phyloP scores from a whole-genome alignment of 2,329 filamentous ascomycete species.

The Calonectria montana region DNA sequence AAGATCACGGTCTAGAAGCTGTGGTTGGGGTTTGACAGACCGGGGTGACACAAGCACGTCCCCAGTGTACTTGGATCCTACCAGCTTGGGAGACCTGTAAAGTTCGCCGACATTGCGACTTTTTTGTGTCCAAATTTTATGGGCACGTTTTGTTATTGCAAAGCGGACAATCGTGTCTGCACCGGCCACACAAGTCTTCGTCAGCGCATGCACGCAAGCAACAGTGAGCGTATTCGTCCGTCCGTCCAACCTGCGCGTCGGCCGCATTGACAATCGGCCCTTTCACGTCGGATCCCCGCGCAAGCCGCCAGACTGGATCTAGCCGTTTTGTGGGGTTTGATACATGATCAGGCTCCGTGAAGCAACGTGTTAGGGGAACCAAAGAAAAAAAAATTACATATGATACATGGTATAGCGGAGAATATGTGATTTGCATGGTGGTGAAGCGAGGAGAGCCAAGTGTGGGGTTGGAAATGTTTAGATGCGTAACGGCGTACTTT shows the following conservation, averaged over 20 bases:
- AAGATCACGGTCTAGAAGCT: not conserved
- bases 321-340: slow-evolving; percentile 17
- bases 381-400: not conserved
- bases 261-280: slow-evolving; percentile 23
- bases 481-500: too few species aligned
- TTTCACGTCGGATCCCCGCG: slow-evolving; percentile 14
- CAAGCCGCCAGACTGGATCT: not conserved
- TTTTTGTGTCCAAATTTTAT: not conserved
- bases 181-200: not conserved
- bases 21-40: slow-evolving; percentile 3
- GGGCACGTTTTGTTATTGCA: not conserved
- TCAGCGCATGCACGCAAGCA: not conserved
- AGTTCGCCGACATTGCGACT: slow-evolving; percentile 1
- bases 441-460: not conserved
- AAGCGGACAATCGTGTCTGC: not conserved
- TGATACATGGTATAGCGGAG: not conserved
- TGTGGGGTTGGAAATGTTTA: not conserved
- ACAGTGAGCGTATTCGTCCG: not conserved
- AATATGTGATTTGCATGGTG: not conserved
- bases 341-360: slow-evolving; percentile 1
- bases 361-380: not conserved
- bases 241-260: not conserved
- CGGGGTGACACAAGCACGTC: not conserved
- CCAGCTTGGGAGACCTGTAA: not conserved
- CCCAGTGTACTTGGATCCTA: not conserved